These are phyloP conservation scores for Ophiocordyceps sinensis DNA, from an alignment of 2,329 filamentous ascomycete species.

Conservation along the genomic window DNA sequence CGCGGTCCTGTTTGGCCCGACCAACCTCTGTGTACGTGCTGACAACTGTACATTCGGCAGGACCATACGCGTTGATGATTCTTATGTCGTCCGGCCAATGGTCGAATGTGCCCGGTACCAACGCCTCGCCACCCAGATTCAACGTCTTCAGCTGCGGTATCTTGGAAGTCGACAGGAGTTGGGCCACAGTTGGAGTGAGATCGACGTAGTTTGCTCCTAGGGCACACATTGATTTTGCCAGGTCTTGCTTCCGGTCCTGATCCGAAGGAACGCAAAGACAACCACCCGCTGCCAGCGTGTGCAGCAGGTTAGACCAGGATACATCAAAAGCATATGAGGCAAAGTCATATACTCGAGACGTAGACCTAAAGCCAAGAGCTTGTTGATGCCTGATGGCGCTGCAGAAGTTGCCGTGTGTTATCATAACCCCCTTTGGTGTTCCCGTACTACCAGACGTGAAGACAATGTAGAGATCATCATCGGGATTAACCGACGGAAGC, in stretches of 20 bases:
- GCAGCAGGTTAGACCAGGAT: neutral
- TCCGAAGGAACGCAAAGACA: slow-evolving; percentile 2
- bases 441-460: no score
- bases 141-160: neutral
- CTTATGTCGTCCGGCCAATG: neutral
- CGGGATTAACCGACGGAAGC: slow-evolving; percentile 3
- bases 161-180: neutral
- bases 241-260: neutral
- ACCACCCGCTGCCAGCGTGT: neutral
- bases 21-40: neutral
- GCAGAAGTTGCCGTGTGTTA: slow-evolving; percentile 1
- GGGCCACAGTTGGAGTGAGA: neutral
- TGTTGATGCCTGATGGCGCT: slow-evolving; percentile 1
- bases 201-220: neutral
- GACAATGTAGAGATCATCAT: slow-evolving; percentile 19
- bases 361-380: slow-evolving; percentile 1
- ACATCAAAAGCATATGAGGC: slow-evolving; percentile 1
- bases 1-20: neutral
- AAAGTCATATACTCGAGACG: slow-evolving; percentile 4
- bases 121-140: neutral
- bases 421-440: slow-evolving; percentile 2
- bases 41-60: slow-evolving; percentile 3
- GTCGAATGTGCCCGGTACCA: neutral
- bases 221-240: neutral
- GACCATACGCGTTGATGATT: slow-evolving; percentile 7